Conservation (phyloP, 164 flowering plant species). For the Berberis vulgaris region DNA sequence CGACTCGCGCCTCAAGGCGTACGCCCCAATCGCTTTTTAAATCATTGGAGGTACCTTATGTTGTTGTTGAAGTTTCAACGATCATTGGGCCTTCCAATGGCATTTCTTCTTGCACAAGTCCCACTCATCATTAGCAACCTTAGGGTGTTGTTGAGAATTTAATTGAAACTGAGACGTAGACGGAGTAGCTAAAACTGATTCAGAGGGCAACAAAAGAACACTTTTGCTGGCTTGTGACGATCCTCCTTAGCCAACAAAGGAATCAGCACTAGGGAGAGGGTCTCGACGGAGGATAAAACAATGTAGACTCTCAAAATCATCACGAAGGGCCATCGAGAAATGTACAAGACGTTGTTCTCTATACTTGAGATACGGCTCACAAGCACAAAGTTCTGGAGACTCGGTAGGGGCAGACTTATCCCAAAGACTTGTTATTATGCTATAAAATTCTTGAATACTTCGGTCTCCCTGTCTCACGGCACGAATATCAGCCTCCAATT, state of each 20-base stretch:
- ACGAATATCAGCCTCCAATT: slow-evolving; percentile 2
- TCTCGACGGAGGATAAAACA: not conserved
- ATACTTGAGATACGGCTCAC: not conserved
- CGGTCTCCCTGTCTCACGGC: not conserved
- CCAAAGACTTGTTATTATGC: slow-evolving; percentile 2
- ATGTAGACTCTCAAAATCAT: not conserved
- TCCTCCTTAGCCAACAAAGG: slow-evolving; percentile 5
- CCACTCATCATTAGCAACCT: no score
- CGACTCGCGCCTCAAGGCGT: no score
- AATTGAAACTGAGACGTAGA: no score
- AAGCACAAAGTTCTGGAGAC: not conserved
- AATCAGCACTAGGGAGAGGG: slow-evolving; percentile 1
- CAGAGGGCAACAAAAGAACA: no score
- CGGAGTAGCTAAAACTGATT: no score
- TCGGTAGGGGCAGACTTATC: slow-evolving; percentile 1
- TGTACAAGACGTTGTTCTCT: not conserved
- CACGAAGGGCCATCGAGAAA: slow-evolving; percentile 2
- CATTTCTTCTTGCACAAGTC: no score
- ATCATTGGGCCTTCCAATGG: no score
- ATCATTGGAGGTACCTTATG: no score
- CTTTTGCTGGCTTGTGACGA: slow-evolving; percentile 9
- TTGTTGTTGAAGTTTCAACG: no score
- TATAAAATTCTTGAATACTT: slow-evolving; percentile 5
- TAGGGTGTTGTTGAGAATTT: no score
- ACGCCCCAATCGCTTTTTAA: no score